Evolutionary conservation across 1,284 basidiomycete species (phyloP).

Genomic region (Ustilago bromivora): DNA sequence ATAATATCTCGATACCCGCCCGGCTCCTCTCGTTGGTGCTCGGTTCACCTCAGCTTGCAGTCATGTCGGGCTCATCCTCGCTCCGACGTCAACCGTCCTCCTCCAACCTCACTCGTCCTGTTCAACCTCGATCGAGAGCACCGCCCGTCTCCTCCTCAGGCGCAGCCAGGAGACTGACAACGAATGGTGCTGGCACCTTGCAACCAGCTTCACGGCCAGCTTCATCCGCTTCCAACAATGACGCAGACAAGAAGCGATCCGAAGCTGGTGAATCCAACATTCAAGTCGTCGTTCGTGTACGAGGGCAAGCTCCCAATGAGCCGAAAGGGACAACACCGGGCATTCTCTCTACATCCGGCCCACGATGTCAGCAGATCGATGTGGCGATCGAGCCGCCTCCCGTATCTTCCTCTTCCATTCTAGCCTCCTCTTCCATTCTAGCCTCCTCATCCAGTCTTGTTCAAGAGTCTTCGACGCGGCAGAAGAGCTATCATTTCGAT

Average conservation of each 20-base stretch:
- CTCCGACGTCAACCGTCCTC: conserved; percentile 47
- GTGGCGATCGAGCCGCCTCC: conserved; percentile 56
- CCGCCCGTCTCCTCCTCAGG: conserved; percentile 40
- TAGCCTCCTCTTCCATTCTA: conserved; percentile 29
- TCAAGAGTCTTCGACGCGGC: conserved; percentile 43
- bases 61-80: conserved; percentile 37
- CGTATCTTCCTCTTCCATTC: conserved; percentile 45
- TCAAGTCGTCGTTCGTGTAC: conserved; percentile 67
- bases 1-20: conserved; percentile 4
- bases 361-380: conserved; percentile 57
- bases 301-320: conserved; percentile 50
- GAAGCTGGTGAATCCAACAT: conserved; percentile 60
- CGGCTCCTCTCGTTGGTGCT: background rate
- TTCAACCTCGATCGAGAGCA: conserved; percentile 44
- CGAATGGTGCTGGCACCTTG: conserved; percentile 9
- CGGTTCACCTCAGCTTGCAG: conserved; percentile 4
- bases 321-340: conserved; percentile 31
- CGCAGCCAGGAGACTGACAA: conserved; percentile 36
- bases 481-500: conserved; percentile 68
- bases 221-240: conserved; percentile 29
- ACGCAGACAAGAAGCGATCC: conserved; percentile 21
- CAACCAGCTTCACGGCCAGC: conserved; percentile 24
- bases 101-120: conserved; percentile 28
- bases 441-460: conserved; percentile 37
- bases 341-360: conserved; percentile 58